Conservation (phyloP, 768 basidiomycete genomes). For the Kwoniella sp. region DNA sequence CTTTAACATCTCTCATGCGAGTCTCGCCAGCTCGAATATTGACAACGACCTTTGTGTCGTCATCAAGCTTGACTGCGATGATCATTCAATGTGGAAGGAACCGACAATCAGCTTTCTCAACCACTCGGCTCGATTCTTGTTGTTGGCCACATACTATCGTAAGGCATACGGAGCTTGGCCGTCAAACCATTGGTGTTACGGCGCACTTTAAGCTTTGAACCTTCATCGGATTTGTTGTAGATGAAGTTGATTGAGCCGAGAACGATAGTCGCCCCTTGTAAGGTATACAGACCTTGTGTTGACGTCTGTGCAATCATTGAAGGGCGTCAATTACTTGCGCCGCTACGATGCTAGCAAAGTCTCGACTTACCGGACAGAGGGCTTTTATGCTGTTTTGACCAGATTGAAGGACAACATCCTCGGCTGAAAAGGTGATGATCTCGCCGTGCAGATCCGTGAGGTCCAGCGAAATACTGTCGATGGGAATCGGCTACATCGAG, state of each 20-base stretch:
- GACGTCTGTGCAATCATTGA: slow-evolving; percentile 62
- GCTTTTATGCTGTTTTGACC: slow-evolving; percentile 67
- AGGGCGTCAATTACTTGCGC: neutral
- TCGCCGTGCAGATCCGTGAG: slow-evolving; percentile 9
- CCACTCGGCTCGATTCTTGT: neutral
- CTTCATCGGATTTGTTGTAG: slow-evolving; percentile 22
- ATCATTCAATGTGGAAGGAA: too few relatives aligned
- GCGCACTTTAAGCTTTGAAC: slow-evolving; percentile 64
- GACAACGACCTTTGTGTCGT: slow-evolving; percentile 44
- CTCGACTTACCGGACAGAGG: slow-evolving; percentile 71
- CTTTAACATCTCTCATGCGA: slow-evolving; percentile 28
- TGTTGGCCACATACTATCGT: slow-evolving; percentile 39
- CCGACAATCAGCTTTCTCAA: too few relatives aligned
- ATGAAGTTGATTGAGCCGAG: slow-evolving; percentile 23
- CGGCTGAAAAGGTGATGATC: slow-evolving; percentile 63
- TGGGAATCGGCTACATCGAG: slow-evolving; percentile 30
- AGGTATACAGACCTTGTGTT: slow-evolving; percentile 66
- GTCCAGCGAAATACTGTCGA: slow-evolving; percentile 57
- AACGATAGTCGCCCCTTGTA: slow-evolving; percentile 19
- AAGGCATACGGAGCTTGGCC: slow-evolving; percentile 61
- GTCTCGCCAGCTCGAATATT: slow-evolving; percentile 44
- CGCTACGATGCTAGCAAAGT: neutral
- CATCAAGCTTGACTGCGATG: slow-evolving; percentile 43
- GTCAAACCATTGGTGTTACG: slow-evolving; percentile 67
- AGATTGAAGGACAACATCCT: slow-evolving; percentile 60